Evolutionary conservation across 1,284 basidiomycete species (phyloP).

Genomic region (Pseudozyma tsukubaensis): DNA sequence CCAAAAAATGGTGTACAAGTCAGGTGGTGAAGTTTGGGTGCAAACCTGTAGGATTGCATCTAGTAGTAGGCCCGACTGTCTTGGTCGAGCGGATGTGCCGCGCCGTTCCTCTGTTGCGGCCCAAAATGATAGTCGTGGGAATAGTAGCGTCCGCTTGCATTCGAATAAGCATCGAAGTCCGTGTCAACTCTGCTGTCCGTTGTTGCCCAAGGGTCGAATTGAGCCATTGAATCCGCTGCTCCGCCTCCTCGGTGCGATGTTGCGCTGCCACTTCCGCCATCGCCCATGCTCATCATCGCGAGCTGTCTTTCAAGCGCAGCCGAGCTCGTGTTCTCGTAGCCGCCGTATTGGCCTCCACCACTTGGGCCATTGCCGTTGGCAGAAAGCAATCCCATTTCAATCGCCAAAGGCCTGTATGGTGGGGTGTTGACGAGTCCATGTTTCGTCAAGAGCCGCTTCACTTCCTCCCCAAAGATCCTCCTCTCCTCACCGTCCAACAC

Average conservation of each 20-base stretch:
- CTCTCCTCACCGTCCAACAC: slow-evolving; percentile 77
- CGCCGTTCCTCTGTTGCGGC: neutral
- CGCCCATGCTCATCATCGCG: slow-evolving; percentile 6
- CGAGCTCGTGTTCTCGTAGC: neutral
- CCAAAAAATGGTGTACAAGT: no score
- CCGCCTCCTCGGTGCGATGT: neutral
- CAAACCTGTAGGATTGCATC: neutral
- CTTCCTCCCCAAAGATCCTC: slow-evolving; percentile 76
- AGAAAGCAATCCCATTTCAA: slow-evolving; percentile 82
- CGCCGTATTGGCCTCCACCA: neutral
- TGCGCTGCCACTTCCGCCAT: neutral
- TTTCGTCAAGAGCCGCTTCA: slow-evolving; percentile 52
- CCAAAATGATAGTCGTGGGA: neutral
- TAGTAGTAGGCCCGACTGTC: neutral
- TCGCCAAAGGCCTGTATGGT: slow-evolving; percentile 88
- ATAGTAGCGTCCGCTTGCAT: neutral
- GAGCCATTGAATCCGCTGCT: neutral
- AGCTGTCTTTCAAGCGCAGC: slow-evolving; percentile 14
- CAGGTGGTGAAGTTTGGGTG: no score
- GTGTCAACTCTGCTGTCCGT: neutral
- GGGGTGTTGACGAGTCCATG: slow-evolving; percentile 63
- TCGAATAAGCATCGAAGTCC: no score
- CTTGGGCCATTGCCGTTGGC: neutral
- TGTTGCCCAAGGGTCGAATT: slow-evolving; percentile 25
- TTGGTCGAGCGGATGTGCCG: neutral